phyloP scores from a whole-genome alignment of 345 rosid species.

The Combretum micranthum region DNA sequence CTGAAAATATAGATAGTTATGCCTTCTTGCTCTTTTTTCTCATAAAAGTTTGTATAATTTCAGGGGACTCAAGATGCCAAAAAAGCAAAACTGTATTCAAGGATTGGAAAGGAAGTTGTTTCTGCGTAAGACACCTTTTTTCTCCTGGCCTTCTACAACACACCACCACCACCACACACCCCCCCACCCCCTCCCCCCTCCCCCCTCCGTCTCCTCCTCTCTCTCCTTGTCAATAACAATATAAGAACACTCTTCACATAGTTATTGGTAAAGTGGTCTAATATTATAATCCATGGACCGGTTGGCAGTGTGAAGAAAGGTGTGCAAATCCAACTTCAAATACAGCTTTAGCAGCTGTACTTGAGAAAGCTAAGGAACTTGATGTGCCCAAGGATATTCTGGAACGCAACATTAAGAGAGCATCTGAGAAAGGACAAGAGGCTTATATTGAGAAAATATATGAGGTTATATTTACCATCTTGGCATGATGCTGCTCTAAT shows the following conservation, averaged over 20 bases:
- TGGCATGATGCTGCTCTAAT: too few species aligned
- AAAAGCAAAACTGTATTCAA: constrained; percentile 70
- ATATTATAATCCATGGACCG: constrained; percentile 2
- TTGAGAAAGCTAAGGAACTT: constrained; percentile 83
- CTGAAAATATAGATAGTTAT: neutral
- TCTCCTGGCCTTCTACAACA: neutral
- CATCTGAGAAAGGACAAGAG: constrained; percentile 90
- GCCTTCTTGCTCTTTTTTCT: constrained; percentile 4
- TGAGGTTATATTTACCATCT: constrained; percentile 38
- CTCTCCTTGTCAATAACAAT: neutral
- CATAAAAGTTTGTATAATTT: constrained; percentile 16
- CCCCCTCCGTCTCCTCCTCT: neutral
- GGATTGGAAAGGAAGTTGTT: constrained; percentile 83
- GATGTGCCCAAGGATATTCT: constrained; percentile 90
- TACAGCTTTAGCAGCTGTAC: constrained; percentile 59
- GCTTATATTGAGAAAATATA: constrained; percentile 77
- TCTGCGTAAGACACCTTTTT: constrained; percentile 63
- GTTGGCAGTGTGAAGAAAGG: constrained; percentile 74
- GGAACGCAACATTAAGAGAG: constrained; percentile 88
- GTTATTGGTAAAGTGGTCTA: neutral
- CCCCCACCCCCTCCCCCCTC: neutral
- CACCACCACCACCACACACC: too few species aligned
- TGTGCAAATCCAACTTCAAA: constrained; percentile 74
- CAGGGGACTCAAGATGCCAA: constrained; percentile 88
- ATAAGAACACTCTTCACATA: neutral